phyloP scores from a whole-genome alignment of 2,329 filamentous ascomycete genomes.

The Bretziella fagacearum region DNA sequence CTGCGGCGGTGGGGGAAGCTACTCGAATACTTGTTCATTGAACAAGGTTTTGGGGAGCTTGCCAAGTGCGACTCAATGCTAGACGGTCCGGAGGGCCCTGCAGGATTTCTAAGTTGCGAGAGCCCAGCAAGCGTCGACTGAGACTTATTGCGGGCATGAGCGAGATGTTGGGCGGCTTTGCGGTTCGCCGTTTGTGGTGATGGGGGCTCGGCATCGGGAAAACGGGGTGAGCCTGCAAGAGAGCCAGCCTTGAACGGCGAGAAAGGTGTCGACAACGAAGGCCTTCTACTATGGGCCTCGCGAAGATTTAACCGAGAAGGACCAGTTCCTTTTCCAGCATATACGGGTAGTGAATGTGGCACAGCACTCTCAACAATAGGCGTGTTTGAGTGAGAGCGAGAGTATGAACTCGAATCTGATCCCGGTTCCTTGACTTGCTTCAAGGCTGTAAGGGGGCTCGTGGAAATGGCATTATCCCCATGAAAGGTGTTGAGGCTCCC shows the following conservation, averaged over 20 bases:
- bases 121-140: conserved; percentile 6
- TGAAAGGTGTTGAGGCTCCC: conserved; percentile 83
- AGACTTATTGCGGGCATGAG: conserved; percentile 12
- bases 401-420: conserved; percentile 44
- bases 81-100: conserved; percentile 28
- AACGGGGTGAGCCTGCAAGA: conserved; percentile 66
- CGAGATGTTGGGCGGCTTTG: conserved; percentile 18
- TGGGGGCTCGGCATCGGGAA: conserved; percentile 29
- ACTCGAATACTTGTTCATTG: conserved; percentile 76
- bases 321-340: conserved; percentile 14
- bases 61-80: conserved; percentile 41
- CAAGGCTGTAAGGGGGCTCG: conserved; percentile 73
- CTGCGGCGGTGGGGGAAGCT: conserved; percentile 78
- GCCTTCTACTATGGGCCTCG: conserved; percentile 31
- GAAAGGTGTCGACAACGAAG: conserved; percentile 76
- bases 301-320: conserved; percentile 9
- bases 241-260: conserved; percentile 94
- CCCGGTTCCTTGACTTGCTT: conserved; percentile 47
- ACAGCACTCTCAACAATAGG: conserved; percentile 27
- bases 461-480: conserved; percentile 57
- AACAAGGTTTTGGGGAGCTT: conserved; percentile 61
- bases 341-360: conserved; percentile 36
- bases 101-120: conserved; percentile 16
- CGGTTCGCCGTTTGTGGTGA: conserved; percentile 30
- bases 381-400: conserved; percentile 24